Conservation (phyloP, 176 grass and related monocot species). For the Triticum timopheevii region DNA sequence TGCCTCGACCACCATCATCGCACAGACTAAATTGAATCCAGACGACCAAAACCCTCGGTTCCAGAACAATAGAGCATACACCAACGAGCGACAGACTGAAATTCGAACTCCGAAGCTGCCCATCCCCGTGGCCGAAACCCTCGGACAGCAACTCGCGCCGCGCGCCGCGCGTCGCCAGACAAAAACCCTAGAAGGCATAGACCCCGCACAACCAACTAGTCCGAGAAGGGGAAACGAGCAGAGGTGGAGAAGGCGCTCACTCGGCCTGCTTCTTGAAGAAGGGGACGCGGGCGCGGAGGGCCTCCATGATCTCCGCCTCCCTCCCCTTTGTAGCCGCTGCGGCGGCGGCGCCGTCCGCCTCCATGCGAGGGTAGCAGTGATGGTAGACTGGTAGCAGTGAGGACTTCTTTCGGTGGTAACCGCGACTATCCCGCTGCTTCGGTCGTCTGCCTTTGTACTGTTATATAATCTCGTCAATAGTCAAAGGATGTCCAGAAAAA, state of each 20-base stretch:
- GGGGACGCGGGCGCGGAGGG: slow-evolving; percentile 54
- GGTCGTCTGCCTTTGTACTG: background rate
- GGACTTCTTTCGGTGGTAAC: background rate
- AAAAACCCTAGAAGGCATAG: slow-evolving; percentile 37
- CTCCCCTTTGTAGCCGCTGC: slow-evolving; percentile 34
- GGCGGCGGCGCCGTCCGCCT: slow-evolving; percentile 14
- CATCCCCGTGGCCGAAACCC: background rate
- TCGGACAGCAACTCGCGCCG: background rate
- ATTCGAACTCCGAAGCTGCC: background rate
- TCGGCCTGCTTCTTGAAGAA: slow-evolving; percentile 88
- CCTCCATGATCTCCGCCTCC: slow-evolving; percentile 68
- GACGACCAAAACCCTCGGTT: slow-evolving; percentile 4
- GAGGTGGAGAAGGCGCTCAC: slow-evolving; percentile 33
- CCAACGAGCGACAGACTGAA: background rate
- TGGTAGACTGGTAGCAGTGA: background rate
- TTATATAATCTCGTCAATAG: too few relatives aligned
- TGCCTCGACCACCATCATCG: background rate
- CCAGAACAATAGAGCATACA: background rate
- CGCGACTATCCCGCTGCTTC: background rate
- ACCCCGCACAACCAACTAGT: background rate
- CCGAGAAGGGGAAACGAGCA: background rate
- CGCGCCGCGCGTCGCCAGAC: background rate
- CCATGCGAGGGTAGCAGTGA: slow-evolving; percentile 2
- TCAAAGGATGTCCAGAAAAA: too few relatives aligned
- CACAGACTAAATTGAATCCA: background rate